Conservation (phyloP, 768 basidiomycete genomes). For the Amanita inopinata region DNA sequence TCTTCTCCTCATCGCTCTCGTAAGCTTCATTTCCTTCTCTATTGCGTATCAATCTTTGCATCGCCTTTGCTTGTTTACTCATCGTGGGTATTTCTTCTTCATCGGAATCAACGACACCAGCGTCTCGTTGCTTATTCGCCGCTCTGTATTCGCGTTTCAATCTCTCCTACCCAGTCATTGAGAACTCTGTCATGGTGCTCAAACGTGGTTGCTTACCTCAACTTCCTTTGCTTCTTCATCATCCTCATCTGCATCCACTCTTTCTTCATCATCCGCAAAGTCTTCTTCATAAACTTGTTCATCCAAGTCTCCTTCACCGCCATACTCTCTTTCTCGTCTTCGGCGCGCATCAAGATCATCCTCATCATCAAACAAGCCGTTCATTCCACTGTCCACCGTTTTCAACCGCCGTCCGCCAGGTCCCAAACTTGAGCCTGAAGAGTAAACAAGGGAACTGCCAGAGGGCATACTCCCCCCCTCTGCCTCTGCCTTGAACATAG, state of each 20-base stretch:
- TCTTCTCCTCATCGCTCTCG: slow-evolving; percentile 76
- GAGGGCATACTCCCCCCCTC: slow-evolving; percentile 33
- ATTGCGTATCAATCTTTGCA: slow-evolving; percentile 81
- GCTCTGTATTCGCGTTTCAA: slow-evolving; percentile 72
- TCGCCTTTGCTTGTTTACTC: slow-evolving; percentile 64
- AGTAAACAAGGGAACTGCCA: slow-evolving; percentile 38
- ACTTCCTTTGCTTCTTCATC: slow-evolving; percentile 82
- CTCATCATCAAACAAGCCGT: slow-evolving; percentile 57
- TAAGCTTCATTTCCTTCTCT: slow-evolving; percentile 76
- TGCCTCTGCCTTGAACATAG: slow-evolving; percentile 61
- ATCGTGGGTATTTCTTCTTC: slow-evolving; percentile 54
- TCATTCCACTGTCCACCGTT: slow-evolving; percentile 58
- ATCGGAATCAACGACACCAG: slow-evolving; percentile 63
- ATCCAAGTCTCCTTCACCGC: slow-evolving; percentile 73
- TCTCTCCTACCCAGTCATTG: slow-evolving; percentile 47
- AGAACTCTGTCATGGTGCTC: not conserved
- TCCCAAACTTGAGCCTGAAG: slow-evolving; percentile 46
- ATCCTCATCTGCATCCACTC: slow-evolving; percentile 58
- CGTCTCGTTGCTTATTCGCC: slow-evolving; percentile 68
- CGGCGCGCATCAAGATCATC: slow-evolving; percentile 41
- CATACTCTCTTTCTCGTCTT: slow-evolving; percentile 48
- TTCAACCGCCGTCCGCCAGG: slow-evolving; percentile 61
- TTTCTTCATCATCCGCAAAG: slow-evolving; percentile 83
- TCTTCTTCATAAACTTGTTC: slow-evolving; percentile 79
- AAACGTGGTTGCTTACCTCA: slow-evolving; percentile 39